Base-by-base conservation (phyloP, 805 yeast genomes). In the Zygoascus ofunaensis region DNA sequence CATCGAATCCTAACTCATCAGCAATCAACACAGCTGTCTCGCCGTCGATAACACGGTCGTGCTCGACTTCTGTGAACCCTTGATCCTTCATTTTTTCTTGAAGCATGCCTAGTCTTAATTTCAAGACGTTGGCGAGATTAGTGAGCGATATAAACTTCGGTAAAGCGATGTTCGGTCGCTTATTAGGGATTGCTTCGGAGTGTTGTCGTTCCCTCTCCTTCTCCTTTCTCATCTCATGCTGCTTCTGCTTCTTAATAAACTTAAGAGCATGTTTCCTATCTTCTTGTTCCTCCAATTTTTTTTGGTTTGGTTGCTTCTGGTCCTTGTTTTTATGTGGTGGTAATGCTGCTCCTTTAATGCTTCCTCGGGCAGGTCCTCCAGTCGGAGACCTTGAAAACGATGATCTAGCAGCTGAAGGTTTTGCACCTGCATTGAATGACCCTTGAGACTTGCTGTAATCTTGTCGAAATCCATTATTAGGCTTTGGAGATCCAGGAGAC, bases 21-120 rank as follows among this genome's bases (percentile, higher is more conserved):
- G 96, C 90, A 52, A 92, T 80, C 45, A 92, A 66, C 18, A 81
- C 73, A 0, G 95, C 92, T 30, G 86, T 86, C 55, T 89, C 97
- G 47, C 73, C 77, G 51, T 92, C 95, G 23, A 92, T 63, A 52
- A 92, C 84, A 61, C 78, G 83, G 56, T 85, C 84, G 53, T 82
- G 80, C 14, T 70, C 68, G 18, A 67, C 58, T 32, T 87, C 74
- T 46, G 81, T 82, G 58, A 83, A 89, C 0, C 97, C 97, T 54
- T 87, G 67, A 1, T 66, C 74, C 42, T 67, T 65, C 64, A 90
- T 68, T 42, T 76, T 78, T 28, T 62, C 61, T 40, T 82, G 68
- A 3, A 92, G 67, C 12, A 69, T 72, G 20, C 76, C 76, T 20
- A 82, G 73, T 15, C 87, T 74, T 8, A 84, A 76, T 45, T 76